Evolutionary conservation across 441 rosid species (phyloP), one percentile per base, ranked within the genome.

Genomic region (Populus trichocarpa): DNA sequence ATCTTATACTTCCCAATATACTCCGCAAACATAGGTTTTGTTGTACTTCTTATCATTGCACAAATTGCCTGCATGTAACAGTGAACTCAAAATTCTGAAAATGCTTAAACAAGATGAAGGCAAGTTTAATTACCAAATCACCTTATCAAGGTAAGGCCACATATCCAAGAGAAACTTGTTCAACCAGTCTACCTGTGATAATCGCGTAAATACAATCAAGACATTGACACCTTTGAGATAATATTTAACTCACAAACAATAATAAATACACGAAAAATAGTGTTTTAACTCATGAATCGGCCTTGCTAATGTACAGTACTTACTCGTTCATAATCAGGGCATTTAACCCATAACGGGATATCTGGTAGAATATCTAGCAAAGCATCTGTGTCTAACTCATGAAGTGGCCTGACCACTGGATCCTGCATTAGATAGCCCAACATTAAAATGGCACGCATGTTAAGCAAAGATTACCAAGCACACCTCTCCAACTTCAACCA

Each of bases 131-230:
- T 71, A 38, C 42, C 8, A 36, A 71, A 73, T 76, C 61, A 91
- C 95, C 91, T 88, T 88, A 74, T 89, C 89, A 18, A 89, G 89
- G 83, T 79, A 91, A 65, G 92, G 92, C 95, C 95, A 91, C 90
- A 88, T 84, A 63, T 85, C 86, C 69, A 71, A 78, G 61, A 91
- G 78, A 84, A 91, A 83, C 84, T 81, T 88, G 87, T 89, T 91
- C 76, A 89, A 74, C 95, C 93, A 91, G 63, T 91, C 92, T 3
- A 91, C 92, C 95, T 91, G 83, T 57, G 66, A 67, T 5, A n/a
- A 75, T 78, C 79, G 74, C 72, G 73, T 53, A 67, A 67, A 67
- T 42, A 66, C 9, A 22, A 63, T 78, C 68, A 77, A 64, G 3
- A 72, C 26, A 63, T 33, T 8, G 16, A 64, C 28, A 22, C 9